phyloP scores from a whole-genome alignment of 2,329 filamentous ascomycete species.

The Parastagonospora avenae region DNA sequence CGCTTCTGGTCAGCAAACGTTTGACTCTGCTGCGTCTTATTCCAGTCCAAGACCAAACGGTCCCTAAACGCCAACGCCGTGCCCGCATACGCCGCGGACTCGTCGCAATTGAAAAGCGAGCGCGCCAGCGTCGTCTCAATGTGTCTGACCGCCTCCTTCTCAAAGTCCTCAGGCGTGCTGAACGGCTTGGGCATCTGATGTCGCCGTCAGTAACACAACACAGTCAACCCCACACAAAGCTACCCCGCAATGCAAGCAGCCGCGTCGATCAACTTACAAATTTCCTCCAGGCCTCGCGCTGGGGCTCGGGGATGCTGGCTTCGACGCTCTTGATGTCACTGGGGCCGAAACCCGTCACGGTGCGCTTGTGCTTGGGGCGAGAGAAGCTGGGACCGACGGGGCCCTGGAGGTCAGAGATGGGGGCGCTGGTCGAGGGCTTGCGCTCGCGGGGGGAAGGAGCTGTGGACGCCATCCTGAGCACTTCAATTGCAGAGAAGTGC shows the following conservation, averaged over 20 bases:
- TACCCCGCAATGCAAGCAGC: conserved; percentile 20
- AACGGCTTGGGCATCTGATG: conserved; percentile 72
- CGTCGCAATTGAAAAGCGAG: conserved; percentile 98
- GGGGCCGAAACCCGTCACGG: conserved; percentile 90
- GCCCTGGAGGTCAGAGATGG: conserved; percentile 84
- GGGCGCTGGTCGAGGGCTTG: conserved; percentile 79
- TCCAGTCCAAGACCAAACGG: conserved; percentile 93
- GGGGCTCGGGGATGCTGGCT: conserved; percentile 85
- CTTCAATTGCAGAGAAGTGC: conserved; percentile 34
- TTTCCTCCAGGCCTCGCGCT: conserved; percentile 77
- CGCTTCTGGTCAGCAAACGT: conserved; percentile 90
- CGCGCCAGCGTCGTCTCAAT: conserved; percentile 95
- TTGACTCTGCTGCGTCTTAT: conserved; percentile 95
- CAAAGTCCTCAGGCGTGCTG: conserved; percentile 78
- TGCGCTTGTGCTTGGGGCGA: conserved; percentile 95
- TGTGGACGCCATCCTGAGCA: conserved; percentile 37
- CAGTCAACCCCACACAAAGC: conserved; percentile 3
- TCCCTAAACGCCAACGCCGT: conserved; percentile 92
- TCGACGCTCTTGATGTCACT: conserved; percentile 93
- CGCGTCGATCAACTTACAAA: conserved; percentile 51
- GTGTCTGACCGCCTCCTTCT: conserved; percentile 84
- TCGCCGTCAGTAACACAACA: conserved; percentile 15
- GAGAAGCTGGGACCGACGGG: conserved; percentile 85
- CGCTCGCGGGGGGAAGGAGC: conserved; percentile 67
- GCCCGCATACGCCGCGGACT: conserved; percentile 86